phyloP scores from a whole-genome alignment of 2,329 filamentous ascomycete genomes.

The Fusarium sp. region DNA sequence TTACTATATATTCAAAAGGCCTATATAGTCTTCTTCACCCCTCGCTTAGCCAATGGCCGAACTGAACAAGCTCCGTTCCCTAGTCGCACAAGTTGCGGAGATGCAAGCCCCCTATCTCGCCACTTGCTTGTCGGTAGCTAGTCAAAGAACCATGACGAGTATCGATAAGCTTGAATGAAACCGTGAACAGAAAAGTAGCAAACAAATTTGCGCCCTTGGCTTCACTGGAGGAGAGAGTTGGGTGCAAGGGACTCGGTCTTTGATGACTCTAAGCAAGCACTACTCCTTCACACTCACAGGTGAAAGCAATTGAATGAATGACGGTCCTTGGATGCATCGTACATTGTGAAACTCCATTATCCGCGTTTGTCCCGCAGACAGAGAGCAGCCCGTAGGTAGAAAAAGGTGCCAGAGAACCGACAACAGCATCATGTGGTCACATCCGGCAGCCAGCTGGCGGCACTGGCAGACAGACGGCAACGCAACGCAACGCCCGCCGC shows the following conservation, averaged over 20 bases:
- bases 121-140: not conserved
- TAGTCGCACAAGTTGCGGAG: constrained; percentile 35
- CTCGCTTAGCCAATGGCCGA: not conserved
- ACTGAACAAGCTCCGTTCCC: constrained; percentile 10
- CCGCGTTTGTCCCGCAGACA: constrained; percentile 14
- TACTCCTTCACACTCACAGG: not conserved
- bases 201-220: not conserved
- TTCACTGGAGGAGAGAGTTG: not conserved
- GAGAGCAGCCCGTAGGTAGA: not conserved
- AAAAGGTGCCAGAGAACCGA: not conserved
- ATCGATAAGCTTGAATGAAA: not conserved
- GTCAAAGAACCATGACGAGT: not conserved
- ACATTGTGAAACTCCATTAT: constrained; percentile 37
- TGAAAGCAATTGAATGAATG: constrained; percentile 7
- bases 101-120: constrained; percentile 7
- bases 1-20: not conserved
- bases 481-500: not conserved
- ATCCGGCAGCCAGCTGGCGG: constrained; percentile 35
- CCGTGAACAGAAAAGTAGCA: not conserved
- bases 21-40: not conserved
- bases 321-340: constrained; percentile 25
- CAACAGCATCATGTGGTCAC: constrained; percentile 26
- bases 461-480: constrained; percentile 26
- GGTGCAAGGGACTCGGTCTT: not conserved
- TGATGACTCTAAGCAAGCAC: not conserved